Percentiles rank a stretch among this genome's conserved stretches.
Conservation (phyloP, 2,329 filamentous ascomycete genomes). For the Endothia cerciana region DNA sequence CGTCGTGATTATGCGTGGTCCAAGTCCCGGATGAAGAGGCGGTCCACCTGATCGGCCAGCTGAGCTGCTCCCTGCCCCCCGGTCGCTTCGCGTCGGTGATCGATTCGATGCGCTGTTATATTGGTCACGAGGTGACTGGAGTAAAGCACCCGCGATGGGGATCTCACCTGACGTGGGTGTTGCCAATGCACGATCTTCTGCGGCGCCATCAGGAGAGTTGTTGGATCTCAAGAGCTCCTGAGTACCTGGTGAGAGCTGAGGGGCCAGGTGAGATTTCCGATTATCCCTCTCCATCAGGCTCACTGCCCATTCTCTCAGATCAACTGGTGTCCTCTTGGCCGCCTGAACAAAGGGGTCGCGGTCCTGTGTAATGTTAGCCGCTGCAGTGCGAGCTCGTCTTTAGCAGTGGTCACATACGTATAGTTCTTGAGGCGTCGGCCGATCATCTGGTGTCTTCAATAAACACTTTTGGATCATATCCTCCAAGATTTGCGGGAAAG, state of each 20-base stretch:
- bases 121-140: slow-evolving; percentile 55
- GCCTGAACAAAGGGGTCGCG: slow-evolving; percentile 94
- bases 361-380: slow-evolving; percentile 59
- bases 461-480: slow-evolving; percentile 98
- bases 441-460: slow-evolving; percentile 83
- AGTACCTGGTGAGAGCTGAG: slow-evolving; percentile 77
- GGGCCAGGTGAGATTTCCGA: slow-evolving; percentile 89
- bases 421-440: slow-evolving; percentile 90
- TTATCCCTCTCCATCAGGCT: slow-evolving; percentile 94
- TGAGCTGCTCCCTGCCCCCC: slow-evolving; percentile 43
- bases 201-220: slow-evolving; percentile 59
- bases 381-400: background rate
- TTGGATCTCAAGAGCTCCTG: slow-evolving; percentile 72
- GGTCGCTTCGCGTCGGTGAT: slow-evolving; percentile 55
- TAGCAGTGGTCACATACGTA: slow-evolving; percentile 65
- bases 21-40: slow-evolving; percentile 56
- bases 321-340: slow-evolving; percentile 93
- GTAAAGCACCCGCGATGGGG: slow-evolving; percentile 63
- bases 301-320: slow-evolving; percentile 91
- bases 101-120: slow-evolving; percentile 49
- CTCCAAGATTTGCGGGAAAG: slow-evolving; percentile 91
- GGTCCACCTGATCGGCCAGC: slow-evolving; percentile 51
- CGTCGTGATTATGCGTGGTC: slow-evolving; percentile 54
- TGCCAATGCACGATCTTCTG: slow-evolving; percentile 51
- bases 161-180: slow-evolving; percentile 76